Evolutionary conservation across 257 asterid genomes (phyloP).

Genomic region (Echium plantagineum): DNA sequence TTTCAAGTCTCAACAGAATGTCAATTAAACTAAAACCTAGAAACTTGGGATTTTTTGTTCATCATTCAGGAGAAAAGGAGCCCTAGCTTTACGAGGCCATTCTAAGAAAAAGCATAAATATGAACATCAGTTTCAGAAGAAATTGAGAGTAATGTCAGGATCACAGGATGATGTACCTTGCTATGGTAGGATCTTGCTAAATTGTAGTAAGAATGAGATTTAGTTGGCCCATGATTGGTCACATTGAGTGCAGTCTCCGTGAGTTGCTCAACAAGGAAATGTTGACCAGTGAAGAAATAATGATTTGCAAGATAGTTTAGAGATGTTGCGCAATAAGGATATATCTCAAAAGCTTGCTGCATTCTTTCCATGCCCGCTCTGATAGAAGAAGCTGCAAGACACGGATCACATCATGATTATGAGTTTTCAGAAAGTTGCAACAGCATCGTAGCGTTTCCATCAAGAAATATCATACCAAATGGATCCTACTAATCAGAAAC

Average conservation of each 20-base stretch:
- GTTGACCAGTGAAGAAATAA: conserved; percentile 97
- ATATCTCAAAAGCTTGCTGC: conserved; percentile 87
- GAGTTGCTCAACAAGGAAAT: conserved; percentile 90
- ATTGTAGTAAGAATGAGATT: conserved; percentile 97
- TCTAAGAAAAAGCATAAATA: too few relatives aligned
- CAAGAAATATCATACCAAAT: too few relatives aligned
- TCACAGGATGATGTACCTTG: conserved; percentile 57
- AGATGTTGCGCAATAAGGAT: conserved; percentile 86
- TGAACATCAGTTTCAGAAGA: neutral
- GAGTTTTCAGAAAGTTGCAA: neutral
- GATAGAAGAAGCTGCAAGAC: conserved; percentile 61
- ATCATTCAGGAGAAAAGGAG: too few relatives aligned
- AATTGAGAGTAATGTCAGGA: neutral
- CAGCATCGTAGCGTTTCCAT: neutral
- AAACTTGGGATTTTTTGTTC: neutral
- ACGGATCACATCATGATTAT: conserved; percentile 15
- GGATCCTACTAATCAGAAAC: too few relatives aligned
- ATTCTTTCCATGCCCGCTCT: conserved; percentile 75
- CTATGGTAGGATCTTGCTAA: conserved; percentile 98
- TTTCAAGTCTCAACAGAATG: neutral
- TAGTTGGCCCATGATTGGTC: conserved; percentile 89
- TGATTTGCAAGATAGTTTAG: conserved; percentile 95
- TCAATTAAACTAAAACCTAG: neutral
- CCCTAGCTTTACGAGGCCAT: too few relatives aligned
- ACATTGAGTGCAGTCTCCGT: conserved; percentile 96